phyloP scores from a whole-genome alignment of 2,329 filamentous ascomycete species.

The Stachybotrys echinatus region DNA sequence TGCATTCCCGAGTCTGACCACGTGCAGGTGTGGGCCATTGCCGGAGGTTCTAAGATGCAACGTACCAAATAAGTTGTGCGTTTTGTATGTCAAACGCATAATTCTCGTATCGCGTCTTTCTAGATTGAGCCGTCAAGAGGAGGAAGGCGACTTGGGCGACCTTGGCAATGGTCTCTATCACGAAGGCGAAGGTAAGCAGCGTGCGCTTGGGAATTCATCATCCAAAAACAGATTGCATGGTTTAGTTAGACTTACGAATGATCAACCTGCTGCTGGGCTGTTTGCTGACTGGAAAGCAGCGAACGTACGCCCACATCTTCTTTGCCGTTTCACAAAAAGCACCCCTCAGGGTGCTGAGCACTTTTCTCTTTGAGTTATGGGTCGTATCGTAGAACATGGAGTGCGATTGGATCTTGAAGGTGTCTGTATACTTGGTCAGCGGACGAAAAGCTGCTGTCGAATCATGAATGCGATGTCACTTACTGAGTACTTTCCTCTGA shows the following conservation, averaged over 20 bases:
- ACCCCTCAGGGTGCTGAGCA: conserved; percentile 69
- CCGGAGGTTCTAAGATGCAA: conserved; percentile 8
- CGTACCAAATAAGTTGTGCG: conserved; percentile 57
- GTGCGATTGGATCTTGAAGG: conserved; percentile 82
- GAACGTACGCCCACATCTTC: conserved; percentile 62
- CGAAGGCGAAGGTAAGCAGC: not conserved
- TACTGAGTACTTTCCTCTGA: conserved; percentile 70
- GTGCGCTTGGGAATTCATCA: too few species aligned
- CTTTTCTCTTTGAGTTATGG: conserved; percentile 66
- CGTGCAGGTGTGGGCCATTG: conserved; percentile 1
- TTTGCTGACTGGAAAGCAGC: conserved; percentile 50
- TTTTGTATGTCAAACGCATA: conserved; percentile 57
- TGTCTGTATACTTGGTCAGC: conserved; percentile 21
- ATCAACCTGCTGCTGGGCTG: conserved; percentile 57
- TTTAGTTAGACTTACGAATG: conserved; percentile 56
- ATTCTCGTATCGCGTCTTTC: conserved; percentile 37
- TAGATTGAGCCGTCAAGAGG: conserved; percentile 53
- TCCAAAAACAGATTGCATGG: too few species aligned
- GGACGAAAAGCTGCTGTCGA: not conserved
- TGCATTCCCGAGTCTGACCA: not conserved
- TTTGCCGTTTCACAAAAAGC: conserved; percentile 73
- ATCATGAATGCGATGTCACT: conserved; percentile 15
- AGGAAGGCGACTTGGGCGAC: conserved; percentile 59
- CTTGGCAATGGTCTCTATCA: conserved; percentile 57
- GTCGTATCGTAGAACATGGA: conserved; percentile 76